phyloP scores from a whole-genome alignment of 2,329 filamentous ascomycete genomes.

The Pseudogymnoascus sp. region DNA sequence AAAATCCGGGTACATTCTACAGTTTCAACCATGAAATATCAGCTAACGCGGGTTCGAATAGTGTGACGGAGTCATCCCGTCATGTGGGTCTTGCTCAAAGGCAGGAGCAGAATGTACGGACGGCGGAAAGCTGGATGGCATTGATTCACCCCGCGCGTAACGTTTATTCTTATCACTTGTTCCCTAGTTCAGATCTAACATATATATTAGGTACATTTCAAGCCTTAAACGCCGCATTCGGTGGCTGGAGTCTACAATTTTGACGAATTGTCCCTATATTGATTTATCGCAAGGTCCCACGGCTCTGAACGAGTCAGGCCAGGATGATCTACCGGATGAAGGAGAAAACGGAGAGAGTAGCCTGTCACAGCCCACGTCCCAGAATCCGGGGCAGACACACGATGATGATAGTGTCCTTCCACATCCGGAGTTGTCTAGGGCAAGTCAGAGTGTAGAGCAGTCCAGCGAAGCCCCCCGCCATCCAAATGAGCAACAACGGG shows the following conservation, averaged over 20 bases:
- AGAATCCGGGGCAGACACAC: not conserved
- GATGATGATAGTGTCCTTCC: not conserved
- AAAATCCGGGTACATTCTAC: constrained; percentile 39
- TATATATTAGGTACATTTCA: constrained; percentile 28
- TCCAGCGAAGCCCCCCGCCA: constrained; percentile 15
- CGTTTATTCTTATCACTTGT: not conserved
- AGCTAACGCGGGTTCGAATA: constrained; percentile 19
- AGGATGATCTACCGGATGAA: not conserved
- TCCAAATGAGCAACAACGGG: not conserved
- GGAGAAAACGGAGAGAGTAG: constrained; percentile 1
- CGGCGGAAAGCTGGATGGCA: constrained; percentile 35
- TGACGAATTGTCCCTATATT: constrained; percentile 35
- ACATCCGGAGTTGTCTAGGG: not conserved
- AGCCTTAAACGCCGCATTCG: constrained; percentile 35
- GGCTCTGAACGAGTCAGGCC: not conserved
- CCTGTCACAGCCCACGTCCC: not conserved
- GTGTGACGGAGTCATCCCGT: constrained; percentile 39
- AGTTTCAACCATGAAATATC: not conserved
- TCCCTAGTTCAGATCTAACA: not conserved
- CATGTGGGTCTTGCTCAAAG: constrained; percentile 38
- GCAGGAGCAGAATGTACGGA: constrained; percentile 36
- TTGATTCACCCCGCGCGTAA: constrained; percentile 38
- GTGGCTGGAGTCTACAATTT: constrained; percentile 42
- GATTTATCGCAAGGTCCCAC: constrained; percentile 29
- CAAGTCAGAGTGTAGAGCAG: constrained; percentile 9